A percentile compares a stretch with the other conserved stretches of the same genome.
Conservation (phyloP, 257 asterid species). For the Ilex aquifolium region DNA sequence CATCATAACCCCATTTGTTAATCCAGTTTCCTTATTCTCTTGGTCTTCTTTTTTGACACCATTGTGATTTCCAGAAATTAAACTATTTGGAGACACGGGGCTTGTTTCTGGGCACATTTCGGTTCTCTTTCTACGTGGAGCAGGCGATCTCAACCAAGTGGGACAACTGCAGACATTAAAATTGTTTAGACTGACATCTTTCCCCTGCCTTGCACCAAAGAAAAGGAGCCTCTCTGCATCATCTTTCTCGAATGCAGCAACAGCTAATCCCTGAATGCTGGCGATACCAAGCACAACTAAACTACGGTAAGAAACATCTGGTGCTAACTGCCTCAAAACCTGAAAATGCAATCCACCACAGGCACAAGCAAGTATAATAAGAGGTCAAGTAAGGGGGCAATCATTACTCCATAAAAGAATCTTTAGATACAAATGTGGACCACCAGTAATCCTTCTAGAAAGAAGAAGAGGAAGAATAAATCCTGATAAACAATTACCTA, state of each 20-base stretch:
- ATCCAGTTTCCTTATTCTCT: constrained; percentile 27
- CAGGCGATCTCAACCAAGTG: constrained; percentile 78
- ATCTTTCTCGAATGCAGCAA: constrained; percentile 83
- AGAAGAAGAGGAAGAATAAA: no score
- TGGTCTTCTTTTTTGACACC: constrained; percentile 31
- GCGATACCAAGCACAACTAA: constrained; percentile 90
- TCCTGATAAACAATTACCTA: no score
- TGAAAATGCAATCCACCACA: constrained; percentile 19
- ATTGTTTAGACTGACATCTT: constrained; percentile 27
- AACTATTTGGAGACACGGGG: constrained; percentile 27
- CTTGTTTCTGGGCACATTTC: constrained; percentile 30
- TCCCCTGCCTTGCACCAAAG: constrained; percentile 44
- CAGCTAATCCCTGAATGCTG: constrained; percentile 81
- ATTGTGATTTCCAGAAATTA: constrained; percentile 19
- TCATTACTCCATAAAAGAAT: no score
- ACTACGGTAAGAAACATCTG: constrained; percentile 77
- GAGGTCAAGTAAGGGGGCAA: no score
- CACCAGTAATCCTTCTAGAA: no score
- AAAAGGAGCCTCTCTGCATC: constrained; percentile 75
- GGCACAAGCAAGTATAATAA: no score
- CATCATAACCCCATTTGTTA: constrained; percentile 36
- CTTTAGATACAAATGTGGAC: no score
- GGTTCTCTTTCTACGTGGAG: constrained; percentile 71
- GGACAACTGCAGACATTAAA: constrained; percentile 44
- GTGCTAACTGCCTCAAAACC: constrained; percentile 94